Base-by-base conservation (phyloP, 441 rosid species). In the Dalechampia spathulata region DNA sequence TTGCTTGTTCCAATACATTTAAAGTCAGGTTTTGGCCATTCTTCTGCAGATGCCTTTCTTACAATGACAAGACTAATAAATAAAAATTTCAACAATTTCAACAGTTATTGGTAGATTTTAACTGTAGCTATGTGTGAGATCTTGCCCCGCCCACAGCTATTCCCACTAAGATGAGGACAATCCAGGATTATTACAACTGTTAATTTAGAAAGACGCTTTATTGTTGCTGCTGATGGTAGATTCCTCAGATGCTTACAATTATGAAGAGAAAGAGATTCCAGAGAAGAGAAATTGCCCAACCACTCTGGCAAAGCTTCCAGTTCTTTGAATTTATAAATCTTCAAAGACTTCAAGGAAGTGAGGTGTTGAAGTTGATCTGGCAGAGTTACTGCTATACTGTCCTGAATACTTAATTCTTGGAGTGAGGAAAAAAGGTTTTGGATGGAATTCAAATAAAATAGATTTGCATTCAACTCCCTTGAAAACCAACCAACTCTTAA, bases 221-320 rank as follows among this genome's bases (percentile, higher is more conserved):
- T 56, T 45, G 59, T 25, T 39, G 63, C 12, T 13, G 70, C 45
- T 37, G 45, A 0, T 7, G 64, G 68, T 8, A 62, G 36, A 43
- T 34, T 40, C 47, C 23, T 45, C 20, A 71, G 55, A 23, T 60
- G 55, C 10, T 40, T 5, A 34, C 69, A 63, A 6, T 17, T 4
- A 3, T 1, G 6, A 30, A 64, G 7, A 5, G 23, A 11, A 5
- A 67, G 61, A 10, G 9, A 0, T 14, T 42, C 27, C 36, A 67
- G 72, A 60, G 64, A 72, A 3, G 53, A 38, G 28, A 72, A 58
- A 23, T 48, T 45, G 16, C 58, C 49, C 39, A 72, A 19, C 76
- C 72, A 67, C 12, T 52, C 63, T 22, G 75, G 75, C 57, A 66
- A 44, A 13, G 62, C 56, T 50, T 55, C 62, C 39, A 72, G 23